Evolutionary conservation across 2,329 filamentous ascomycete genomes (phyloP).

Genomic region (Ophioceras dolichostomum): DNA sequence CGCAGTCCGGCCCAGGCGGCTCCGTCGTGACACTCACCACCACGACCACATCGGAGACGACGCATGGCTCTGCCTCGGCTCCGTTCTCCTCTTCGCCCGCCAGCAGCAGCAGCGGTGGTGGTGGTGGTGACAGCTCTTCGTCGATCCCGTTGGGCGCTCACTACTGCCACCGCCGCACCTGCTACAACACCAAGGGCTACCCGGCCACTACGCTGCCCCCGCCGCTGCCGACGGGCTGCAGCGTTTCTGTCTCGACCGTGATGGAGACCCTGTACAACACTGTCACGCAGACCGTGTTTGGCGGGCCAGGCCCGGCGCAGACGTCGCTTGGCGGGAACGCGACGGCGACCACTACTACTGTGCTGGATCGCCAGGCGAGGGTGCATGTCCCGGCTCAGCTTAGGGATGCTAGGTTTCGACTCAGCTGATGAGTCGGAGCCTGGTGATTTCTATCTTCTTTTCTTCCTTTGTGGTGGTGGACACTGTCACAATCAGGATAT

Average conservation of each 20-base stretch:
- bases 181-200: constrained; percentile 1
- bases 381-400: background rate
- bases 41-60: background rate
- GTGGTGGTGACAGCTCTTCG: no score
- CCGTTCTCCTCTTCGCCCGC: background rate
- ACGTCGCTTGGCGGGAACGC: no score
- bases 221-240: background rate
- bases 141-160: no score
- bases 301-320: background rate
- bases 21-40: background rate
- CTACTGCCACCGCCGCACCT: constrained; percentile 7
- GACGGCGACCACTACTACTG: background rate
- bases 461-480: no score
- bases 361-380: background rate
- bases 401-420: background rate
- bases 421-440: no score
- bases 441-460: no score
- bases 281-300: constrained; percentile 15
- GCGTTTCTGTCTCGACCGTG: constrained; percentile 16
- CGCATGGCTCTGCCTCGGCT: background rate
- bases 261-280: constrained; percentile 23
- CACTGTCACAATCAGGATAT: no score
- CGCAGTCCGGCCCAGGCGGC: background rate
- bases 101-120: no score
- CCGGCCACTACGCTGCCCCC: background rate